Evolutionary conservation across 176 grass and related monocot species (phyloP), one percentile per base, ranked within the genome.

Genomic region (Aegilops longissima): DNA sequence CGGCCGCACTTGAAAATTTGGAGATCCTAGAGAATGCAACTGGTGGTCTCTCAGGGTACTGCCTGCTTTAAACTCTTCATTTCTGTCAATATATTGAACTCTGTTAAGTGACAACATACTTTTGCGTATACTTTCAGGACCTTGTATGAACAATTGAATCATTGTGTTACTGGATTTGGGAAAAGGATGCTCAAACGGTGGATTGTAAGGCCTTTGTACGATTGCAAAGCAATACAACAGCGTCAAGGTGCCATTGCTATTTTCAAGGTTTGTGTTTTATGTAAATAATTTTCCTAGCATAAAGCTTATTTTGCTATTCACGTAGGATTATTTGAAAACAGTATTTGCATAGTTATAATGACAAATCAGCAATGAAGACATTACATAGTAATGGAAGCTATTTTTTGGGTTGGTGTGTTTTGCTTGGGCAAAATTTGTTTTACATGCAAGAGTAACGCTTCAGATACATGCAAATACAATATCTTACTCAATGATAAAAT

Each of bases 61-160:
- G 71, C 73, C 33, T 85, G 35, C 36, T 85, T 83, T 18, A 29
- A 82, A 61, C 45, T 80, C 27, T 71, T 79, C 74, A 51, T 30
- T 69, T 70, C 80, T 90, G 61, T 89, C 29, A 23, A 76, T 42
- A 52, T 82, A 82, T 81, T 42, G 84, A 29, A 45, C 85, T 78
- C 13, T 76, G 6, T 21, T 59, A 59, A 59, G 33, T 83, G 20
- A 80, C 29, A 85, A 81, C 0, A 35, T 87, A 52, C 23, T 91
- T 73, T 77, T 84, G 49, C 54, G 54, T 85, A 73, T 88, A 40
- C 44, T 80, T 96, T 77, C 82, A 98, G 96, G 79, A 98, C 96
- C 59, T 61, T 98, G 31, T 98, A 94, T 94, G 88, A 87, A 88
- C 96, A 98, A 78, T 79, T 98, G 86, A 94, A 98, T 92, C 96